These are phyloP conservation scores for Chytriomyces sp. DNA, from an alignment of 192 early-diverging fungal genomes.

Conservation along the genomic window DNA sequence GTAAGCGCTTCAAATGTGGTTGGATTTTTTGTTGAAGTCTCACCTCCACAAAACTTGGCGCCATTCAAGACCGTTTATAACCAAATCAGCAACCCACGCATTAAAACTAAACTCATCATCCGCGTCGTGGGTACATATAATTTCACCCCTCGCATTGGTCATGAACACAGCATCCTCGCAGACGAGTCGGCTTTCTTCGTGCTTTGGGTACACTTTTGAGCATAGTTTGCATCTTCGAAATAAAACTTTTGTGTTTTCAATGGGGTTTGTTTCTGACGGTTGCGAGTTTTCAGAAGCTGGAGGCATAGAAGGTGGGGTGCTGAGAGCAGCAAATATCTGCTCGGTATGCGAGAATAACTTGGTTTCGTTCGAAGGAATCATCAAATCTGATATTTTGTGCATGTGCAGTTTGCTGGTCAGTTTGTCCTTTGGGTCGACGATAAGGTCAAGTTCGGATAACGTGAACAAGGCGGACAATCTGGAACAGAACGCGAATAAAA, in stretches of 20 bases:
- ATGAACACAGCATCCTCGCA: slow-evolving; percentile 8
- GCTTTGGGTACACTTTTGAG: slow-evolving; percentile 2
- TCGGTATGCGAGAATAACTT: not conserved
- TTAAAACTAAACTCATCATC: slow-evolving; percentile 48
- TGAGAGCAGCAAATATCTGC: no score
- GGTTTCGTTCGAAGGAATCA: not conserved
- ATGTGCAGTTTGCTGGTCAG: slow-evolving; percentile 40
- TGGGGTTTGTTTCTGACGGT: slow-evolving; percentile 1
- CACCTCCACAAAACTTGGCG: slow-evolving; percentile 51
- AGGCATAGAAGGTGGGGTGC: no score
- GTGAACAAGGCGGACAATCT: slow-evolving; percentile 48
- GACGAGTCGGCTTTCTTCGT: slow-evolving; percentile 6
- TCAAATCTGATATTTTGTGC: slow-evolving; percentile 8
- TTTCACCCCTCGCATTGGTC: not conserved
- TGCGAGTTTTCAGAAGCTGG: not conserved
- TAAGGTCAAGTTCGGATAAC: slow-evolving; percentile 37
- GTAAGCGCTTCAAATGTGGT: not conserved
- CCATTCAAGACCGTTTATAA: slow-evolving; percentile 33
- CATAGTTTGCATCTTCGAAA: slow-evolving; percentile 15
- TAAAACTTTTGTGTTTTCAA: not conserved
- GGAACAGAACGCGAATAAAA: not conserved
- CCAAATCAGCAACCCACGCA: slow-evolving; percentile 40
- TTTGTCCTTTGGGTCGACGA: slow-evolving; percentile 53
- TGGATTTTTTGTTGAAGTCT: not conserved
- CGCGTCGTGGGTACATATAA: slow-evolving; percentile 17